Evolutionary conservation across 1,284 basidiomycete genomes (phyloP).

Genomic region (Boletus semigastroideus): DNA sequence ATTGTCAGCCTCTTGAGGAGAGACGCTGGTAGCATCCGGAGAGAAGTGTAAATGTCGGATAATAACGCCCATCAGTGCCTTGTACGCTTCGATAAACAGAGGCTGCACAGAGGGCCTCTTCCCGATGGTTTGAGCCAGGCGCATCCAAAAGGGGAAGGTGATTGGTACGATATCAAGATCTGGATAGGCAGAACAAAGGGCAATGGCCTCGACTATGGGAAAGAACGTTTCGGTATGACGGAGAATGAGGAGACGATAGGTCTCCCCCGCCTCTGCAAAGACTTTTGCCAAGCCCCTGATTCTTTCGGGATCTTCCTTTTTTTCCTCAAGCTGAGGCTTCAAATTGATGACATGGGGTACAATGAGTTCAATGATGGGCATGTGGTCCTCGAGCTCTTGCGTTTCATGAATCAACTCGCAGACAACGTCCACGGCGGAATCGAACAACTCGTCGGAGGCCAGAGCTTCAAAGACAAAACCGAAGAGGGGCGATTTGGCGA

Average conservation of each 20-base stretch:
- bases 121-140: slow-evolving; percentile 79
- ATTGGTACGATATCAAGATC: slow-evolving; percentile 98
- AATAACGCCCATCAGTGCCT: slow-evolving; percentile 81
- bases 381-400: slow-evolving; percentile 95
- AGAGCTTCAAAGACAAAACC: slow-evolving; percentile 83
- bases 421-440: slow-evolving; percentile 87
- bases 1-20: slow-evolving; percentile 87
- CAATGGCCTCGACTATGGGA: slow-evolving; percentile 93
- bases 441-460: slow-evolving; percentile 84
- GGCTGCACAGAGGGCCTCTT: slow-evolving; percentile 70
- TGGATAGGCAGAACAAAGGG: slow-evolving; percentile 89
- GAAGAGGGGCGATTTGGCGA: slow-evolving; percentile 85
- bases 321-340: slow-evolving; percentile 58
- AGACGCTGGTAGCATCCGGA: slow-evolving; percentile 60
- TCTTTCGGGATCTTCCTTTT: slow-evolving; percentile 80
- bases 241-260: slow-evolving; percentile 87
- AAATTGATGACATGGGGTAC: slow-evolving; percentile 81
- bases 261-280: slow-evolving; percentile 95
- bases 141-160: slow-evolving; percentile 99
- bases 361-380: slow-evolving; percentile 84
- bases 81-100: slow-evolving; percentile 80
- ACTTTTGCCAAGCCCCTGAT: slow-evolving; percentile 91
- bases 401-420: slow-evolving; percentile 98
- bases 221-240: slow-evolving; percentile 89
- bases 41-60: slow-evolving; percentile 95